Evolutionary conservation across 2,329 filamentous ascomycete genomes (phyloP).

Genomic region (Stromatinia cepivora): DNA sequence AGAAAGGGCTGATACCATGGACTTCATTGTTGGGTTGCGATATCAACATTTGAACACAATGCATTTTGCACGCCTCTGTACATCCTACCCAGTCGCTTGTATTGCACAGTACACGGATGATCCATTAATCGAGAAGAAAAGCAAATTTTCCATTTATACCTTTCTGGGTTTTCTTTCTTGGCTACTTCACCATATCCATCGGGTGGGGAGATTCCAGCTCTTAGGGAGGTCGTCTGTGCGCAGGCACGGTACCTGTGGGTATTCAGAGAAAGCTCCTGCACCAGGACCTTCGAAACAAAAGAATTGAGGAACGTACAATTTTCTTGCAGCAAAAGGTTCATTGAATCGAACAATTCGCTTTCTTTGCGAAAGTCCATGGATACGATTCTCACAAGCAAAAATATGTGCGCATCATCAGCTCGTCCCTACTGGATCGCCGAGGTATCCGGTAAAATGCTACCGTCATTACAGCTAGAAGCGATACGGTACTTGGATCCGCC

Average conservation of each 20-base stretch:
- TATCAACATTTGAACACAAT: neutral
- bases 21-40: no score
- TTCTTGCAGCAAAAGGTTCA: neutral
- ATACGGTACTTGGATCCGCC: slow-evolving; percentile 1
- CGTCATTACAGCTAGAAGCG: neutral
- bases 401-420: no score
- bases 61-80: neutral
- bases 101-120: neutral
- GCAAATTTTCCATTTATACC: neutral
- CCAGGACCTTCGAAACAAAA: neutral
- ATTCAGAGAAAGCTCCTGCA: neutral
- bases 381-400: neutral
- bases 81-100: neutral
- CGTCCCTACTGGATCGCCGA: neutral
- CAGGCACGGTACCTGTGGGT: neutral
- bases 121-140: neutral
- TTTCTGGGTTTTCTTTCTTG: neutral
- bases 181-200: neutral
- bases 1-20: neutral
- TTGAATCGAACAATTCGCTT: neutral
- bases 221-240: neutral
- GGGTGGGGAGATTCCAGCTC: neutral
- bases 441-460: slow-evolving; percentile 4
- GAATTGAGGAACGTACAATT: neutral
- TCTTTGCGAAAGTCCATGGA: neutral